Conservation (phyloP, 495 filamentous ascomycete species). For the Hypoxylon trugodes region DNA sequence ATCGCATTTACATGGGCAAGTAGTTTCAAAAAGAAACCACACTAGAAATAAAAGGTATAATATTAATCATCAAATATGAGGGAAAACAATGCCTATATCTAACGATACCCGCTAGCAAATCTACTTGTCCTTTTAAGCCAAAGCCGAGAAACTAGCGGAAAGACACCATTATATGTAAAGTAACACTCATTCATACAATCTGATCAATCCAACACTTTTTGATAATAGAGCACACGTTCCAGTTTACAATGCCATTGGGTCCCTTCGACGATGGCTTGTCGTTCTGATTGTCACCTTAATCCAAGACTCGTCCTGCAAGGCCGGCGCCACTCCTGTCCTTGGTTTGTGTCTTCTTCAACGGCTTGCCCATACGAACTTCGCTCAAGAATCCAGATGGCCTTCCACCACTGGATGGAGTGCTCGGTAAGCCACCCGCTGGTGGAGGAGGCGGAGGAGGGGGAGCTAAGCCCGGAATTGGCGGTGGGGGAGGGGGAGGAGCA, state of each 20-base stretch:
- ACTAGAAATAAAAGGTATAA: conserved; percentile 9
- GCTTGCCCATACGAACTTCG: conserved; percentile 80
- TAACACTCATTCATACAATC: conserved; percentile 42
- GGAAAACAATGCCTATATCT: conserved; percentile 19
- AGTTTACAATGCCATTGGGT: background rate
- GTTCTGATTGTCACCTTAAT: conserved; percentile 37
- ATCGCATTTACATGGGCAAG: background rate
- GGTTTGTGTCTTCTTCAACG: conserved; percentile 82
- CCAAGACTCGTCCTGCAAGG: conserved; percentile 74
- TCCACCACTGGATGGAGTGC: conserved; percentile 44
- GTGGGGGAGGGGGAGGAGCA: conserved; percentile 62
- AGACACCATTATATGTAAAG: conserved; percentile 10
- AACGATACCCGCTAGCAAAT: conserved; percentile 18
- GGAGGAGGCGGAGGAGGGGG: conserved; percentile 65
- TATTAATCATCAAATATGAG: conserved; percentile 14
- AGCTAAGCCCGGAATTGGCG: conserved; percentile 60
- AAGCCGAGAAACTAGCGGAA: conserved; percentile 6
- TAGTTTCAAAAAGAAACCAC: background rate
- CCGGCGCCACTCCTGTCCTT: conserved; percentile 79
- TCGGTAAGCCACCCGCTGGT: conserved; percentile 51
- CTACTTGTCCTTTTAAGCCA: conserved; percentile 17
- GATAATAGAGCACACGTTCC: background rate
- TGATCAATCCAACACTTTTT: conserved; percentile 30
- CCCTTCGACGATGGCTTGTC: background rate
- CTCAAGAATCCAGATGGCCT: conserved; percentile 72